Base-by-base conservation (phyloP, 2,329 filamentous ascomycete genomes). In the Alternaria solani region DNA sequence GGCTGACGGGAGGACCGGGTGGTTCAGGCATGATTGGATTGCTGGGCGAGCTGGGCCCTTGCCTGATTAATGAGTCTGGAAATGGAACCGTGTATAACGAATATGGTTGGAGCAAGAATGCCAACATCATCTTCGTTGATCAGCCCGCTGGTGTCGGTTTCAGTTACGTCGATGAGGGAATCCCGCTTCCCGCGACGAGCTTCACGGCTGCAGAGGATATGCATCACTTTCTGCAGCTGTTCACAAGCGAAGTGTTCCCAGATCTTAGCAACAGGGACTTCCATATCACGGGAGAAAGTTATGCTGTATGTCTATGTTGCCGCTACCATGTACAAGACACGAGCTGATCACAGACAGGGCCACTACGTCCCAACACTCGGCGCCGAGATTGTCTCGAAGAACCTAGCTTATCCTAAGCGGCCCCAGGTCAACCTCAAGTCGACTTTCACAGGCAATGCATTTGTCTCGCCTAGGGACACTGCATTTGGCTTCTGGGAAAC, bases 261-360 rank as follows among this genome's bases (percentile, higher is more conserved):
- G 68, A 80, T 8, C 67, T 80, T 18, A 63, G 67, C 30, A 54
- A 76, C 1, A 67, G 74, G 3, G 75, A 80, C 4, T 78, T 86
- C 28, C 80, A 84, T 44, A 79, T 85, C 28, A 80, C 83, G 0
- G 83, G 83, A 0, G 83, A 85, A 61, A 82, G 79, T 57, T 85
- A 83, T 71, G 83, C 74, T n/a, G 79, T 81, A 67, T 66, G 74
- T 73, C 9, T 30, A 8, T 43, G 11, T 49, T 23, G n/a, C 2
- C n/a, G 23, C 6, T 25, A 49, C 36, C 39, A 18, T n/a, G 54
- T 16, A 14, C 55, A 30, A 18, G 18, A 34, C 28, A 38, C 8
- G 8, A 2, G 44, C 51, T 53, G 4, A 44, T 36, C 28, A 9
- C 54, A 76, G 36, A 58, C 36, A 74, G 80, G 83, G 83, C 7